phyloP scores from a whole-genome alignment of 257 asterid species.

The Primulina eburnea region DNA sequence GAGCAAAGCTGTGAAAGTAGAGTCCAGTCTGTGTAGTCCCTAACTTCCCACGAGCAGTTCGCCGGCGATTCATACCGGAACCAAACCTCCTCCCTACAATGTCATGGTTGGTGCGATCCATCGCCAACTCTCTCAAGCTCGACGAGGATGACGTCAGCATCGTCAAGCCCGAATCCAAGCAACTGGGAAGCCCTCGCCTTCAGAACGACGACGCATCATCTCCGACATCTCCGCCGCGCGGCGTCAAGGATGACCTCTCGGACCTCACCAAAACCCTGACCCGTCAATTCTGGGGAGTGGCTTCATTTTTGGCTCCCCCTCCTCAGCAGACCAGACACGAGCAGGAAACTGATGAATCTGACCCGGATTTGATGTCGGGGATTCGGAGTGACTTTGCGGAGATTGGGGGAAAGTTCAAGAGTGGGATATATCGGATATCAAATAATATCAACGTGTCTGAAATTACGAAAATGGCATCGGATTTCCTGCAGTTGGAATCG shows the following conservation, averaged over 20 bases:
- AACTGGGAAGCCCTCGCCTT: constrained; percentile 30
- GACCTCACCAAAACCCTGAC: constrained; percentile 80
- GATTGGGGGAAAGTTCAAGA: constrained; percentile 90
- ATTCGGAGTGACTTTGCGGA: constrained; percentile 85
- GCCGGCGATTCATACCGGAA: neutral
- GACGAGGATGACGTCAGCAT: constrained; percentile 35
- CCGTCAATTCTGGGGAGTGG: constrained; percentile 97
- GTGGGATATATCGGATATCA: constrained; percentile 76
- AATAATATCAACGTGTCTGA: constrained; percentile 80
- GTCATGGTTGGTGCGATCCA: constrained; percentile 97
- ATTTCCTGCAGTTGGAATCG: constrained; percentile 73
- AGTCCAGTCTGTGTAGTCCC: neutral
- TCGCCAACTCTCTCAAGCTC: constrained; percentile 80
- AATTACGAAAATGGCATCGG: constrained; percentile 82
- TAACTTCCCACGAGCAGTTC: neutral
- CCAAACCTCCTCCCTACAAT: constrained; percentile 27
- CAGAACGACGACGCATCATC: constrained; percentile 36
- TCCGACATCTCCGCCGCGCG: constrained; percentile 62
- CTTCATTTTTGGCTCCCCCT: constrained; percentile 95
- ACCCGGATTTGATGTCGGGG: constrained; percentile 46
- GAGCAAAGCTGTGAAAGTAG: neutral
- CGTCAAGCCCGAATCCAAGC: constrained; percentile 23
- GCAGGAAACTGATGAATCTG: constrained; percentile 28
- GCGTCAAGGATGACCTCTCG: constrained; percentile 93
- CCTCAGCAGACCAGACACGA: constrained; percentile 46